Evolutionary conservation across 2,329 filamentous ascomycete species (phyloP).

Genomic region (Aspergillus neoniger): DNA sequence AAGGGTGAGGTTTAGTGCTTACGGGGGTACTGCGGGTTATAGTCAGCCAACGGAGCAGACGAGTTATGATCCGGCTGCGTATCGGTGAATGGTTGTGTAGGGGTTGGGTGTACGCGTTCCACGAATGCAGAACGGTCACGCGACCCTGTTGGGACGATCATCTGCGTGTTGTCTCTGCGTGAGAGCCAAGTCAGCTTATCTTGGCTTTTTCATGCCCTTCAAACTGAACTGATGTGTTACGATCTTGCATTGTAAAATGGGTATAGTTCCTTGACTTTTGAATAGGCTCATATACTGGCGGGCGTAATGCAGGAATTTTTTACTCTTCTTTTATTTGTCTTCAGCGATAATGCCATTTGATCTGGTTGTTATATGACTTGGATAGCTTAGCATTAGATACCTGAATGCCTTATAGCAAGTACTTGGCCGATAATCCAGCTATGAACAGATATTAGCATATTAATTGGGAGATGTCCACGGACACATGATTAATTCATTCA

Average conservation of each 20-base stretch:
- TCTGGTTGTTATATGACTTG: background rate
- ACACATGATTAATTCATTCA: background rate
- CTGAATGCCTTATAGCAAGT: background rate
- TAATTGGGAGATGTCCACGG: background rate
- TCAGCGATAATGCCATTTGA: background rate
- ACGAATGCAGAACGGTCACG: background rate
- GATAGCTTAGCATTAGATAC: background rate
- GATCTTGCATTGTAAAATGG: constrained; percentile 12
- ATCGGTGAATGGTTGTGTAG: constrained; percentile 26
- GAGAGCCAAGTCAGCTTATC: background rate
- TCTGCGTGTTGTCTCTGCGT: background rate
- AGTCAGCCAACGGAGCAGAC: constrained; percentile 34
- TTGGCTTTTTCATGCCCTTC: background rate
- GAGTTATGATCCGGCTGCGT: constrained; percentile 37
- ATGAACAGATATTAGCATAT: background rate
- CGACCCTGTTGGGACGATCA: background rate
- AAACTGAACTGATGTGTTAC: constrained; percentile 15
- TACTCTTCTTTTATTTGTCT: background rate
- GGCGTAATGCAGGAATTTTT: background rate
- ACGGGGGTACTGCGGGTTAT: constrained; percentile 27
- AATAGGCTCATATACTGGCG: background rate
- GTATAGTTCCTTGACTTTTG: constrained; percentile 1
- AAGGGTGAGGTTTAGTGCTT: constrained; percentile 25
- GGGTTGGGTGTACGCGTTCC: too few relatives aligned
- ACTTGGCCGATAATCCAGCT: background rate